Base-by-base conservation (phyloP, 1,284 basidiomycete genomes). In the Rhodotorula mucilaginosa region DNA sequence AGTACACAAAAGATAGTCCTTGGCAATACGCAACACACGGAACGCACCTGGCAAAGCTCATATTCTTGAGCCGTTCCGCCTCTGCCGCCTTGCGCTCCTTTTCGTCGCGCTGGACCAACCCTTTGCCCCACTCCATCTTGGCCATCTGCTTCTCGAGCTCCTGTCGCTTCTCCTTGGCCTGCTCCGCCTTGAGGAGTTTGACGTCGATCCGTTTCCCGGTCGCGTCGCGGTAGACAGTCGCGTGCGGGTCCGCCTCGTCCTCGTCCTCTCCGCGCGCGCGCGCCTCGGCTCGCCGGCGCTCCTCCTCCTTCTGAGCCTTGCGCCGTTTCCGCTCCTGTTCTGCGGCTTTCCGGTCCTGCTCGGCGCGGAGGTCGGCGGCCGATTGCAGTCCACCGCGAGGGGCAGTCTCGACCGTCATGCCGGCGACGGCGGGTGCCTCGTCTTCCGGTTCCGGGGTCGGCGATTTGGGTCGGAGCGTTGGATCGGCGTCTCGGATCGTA, bases 91-190 rank as follows among this genome's bases (percentile, higher is more conserved):
- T 82, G 79, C 86, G 87, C 81, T 92, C 90, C 58, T 84, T 83
- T 70, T 93, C 89, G 47, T 91, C 89, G 67, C 89, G 84, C 83
- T 99, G 94, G 34, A 92, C 89, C 48, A 97, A 79, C 34, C 97
- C 97, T 81, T 95, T 97, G 0, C 91, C 92, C 97, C 97, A 99
- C 80, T 95, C 91, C 89, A 94, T 91, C 83, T 93, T 93, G 81
- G 89, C 86, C 65, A 89, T 89, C 79, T 94, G 91, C 80, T 88
- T 89, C 81, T 93, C 89, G 80, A 92, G 88, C 72, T 85, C 83
- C 79, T 92, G 90, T 39, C 90, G 85, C 79, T 93, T 92, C 79
- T 86, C 81, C 74, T 87, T 83, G 61, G 89, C 89, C 51, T 91
- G 91, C 77, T 95, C 92, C 23, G 90, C 93, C 63, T 87, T 87